phyloP scores from a whole-genome alignment of 2,329 filamentous ascomycete genomes.

The Cladosporium halotolerans region DNA sequence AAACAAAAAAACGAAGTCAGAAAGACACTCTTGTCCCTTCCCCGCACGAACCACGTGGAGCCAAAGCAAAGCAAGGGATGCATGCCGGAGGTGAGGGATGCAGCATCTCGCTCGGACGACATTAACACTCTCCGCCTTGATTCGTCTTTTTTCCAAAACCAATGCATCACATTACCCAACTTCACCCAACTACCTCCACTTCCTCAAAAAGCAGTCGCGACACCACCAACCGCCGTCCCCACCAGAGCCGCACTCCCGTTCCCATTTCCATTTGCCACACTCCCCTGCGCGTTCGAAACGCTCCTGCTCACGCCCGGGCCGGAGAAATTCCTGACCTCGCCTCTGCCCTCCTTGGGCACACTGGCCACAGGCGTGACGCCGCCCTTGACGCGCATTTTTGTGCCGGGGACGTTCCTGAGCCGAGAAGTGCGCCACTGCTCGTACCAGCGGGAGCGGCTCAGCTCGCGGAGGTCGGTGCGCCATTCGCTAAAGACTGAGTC shows the following conservation, averaged over 20 bases:
- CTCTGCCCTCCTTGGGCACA: conserved; percentile 27
- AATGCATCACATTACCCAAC: no score
- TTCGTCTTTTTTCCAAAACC: no score
- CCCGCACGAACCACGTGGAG: no score
- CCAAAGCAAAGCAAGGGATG: no score
- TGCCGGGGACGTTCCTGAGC: conserved; percentile 32
- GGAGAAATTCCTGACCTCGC: conserved; percentile 4
- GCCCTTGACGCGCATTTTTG: conserved; percentile 22
- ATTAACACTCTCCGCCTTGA: no score
- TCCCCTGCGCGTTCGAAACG: conserved; percentile 7
- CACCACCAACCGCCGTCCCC: conserved; percentile 2
- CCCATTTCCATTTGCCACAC: not conserved
- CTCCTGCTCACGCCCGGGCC: conserved; percentile 15
- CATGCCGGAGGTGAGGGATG: no score
- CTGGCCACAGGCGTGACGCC: conserved; percentile 31
- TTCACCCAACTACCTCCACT: no score
- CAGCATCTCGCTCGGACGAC: no score
- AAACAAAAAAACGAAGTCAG: no score
- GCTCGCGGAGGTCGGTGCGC: conserved; percentile 83
- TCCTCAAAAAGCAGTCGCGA: not conserved
- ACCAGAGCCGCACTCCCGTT: not conserved
- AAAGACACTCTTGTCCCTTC: no score
- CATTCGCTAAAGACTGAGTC: conserved; percentile 91
- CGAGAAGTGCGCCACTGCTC: conserved; percentile 78
- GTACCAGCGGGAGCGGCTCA: conserved; percentile 88